Conservation (phyloP, 495 filamentous ascomycete species). For the Acidomyces sp. region DNA sequence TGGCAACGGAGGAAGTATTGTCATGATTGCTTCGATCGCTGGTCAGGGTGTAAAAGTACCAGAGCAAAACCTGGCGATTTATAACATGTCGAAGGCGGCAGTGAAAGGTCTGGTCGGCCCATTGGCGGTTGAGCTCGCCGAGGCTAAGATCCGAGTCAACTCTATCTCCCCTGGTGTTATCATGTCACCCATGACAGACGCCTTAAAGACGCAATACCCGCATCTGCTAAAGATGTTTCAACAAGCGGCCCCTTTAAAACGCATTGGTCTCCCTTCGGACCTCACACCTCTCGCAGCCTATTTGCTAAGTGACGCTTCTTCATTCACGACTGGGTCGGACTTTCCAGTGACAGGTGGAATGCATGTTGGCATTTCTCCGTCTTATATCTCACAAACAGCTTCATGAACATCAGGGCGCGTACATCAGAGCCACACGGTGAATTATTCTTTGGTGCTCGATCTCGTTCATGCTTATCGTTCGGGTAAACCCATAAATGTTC, state of each 20-base stretch:
- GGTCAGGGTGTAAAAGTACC: slow-evolving; percentile 10
- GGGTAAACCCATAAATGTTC: too few relatives aligned
- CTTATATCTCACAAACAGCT: too few relatives aligned
- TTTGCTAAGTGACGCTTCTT: slow-evolving; percentile 5
- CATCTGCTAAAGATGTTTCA: slow-evolving; percentile 8
- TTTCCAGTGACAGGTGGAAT: slow-evolving; percentile 2
- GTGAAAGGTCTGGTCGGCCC: slow-evolving; percentile 15
- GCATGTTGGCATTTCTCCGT: slow-evolving; percentile 3
- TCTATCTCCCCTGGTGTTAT: slow-evolving; percentile 10
- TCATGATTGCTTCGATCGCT: slow-evolving; percentile 17
- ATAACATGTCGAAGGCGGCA: slow-evolving; percentile 19
- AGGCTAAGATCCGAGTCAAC: slow-evolving; percentile 13
- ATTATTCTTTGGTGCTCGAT: too few relatives aligned
- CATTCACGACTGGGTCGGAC: slow-evolving; percentile 3
- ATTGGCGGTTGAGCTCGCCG: slow-evolving; percentile 14
- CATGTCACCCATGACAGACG: slow-evolving; percentile 4
- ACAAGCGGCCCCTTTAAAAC: slow-evolving; percentile 1
- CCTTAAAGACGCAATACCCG: slow-evolving; percentile 1
- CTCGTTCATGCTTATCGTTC: too few relatives aligned
- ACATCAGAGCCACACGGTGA: too few relatives aligned
- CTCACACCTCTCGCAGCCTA: slow-evolving; percentile 1
- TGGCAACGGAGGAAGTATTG: slow-evolving; percentile 11
- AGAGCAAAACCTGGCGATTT: slow-evolving; percentile 11
- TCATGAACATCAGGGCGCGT: too few relatives aligned
- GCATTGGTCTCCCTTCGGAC: slow-evolving; percentile 6